Conservation (phyloP, 2,329 filamentous ascomycete species). For the Aphanoascus verrucosus region DNA sequence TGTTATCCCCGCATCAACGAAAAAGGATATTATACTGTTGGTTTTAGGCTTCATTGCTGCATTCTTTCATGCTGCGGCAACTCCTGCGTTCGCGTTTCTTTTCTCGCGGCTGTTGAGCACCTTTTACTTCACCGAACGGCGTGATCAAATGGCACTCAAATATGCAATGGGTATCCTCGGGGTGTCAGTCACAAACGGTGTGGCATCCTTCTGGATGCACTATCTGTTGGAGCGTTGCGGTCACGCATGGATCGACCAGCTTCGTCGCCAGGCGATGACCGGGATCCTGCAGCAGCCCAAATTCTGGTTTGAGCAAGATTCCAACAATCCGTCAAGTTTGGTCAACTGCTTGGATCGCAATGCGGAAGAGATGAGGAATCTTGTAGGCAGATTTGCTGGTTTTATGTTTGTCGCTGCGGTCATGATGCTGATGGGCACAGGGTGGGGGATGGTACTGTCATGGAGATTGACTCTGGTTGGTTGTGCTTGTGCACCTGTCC, state of each 20-base stretch:
- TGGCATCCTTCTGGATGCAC: constrained; percentile 54
- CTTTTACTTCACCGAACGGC: constrained; percentile 50
- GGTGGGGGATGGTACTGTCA: constrained; percentile 62
- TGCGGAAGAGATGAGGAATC: constrained; percentile 75
- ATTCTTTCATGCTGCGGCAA: constrained; percentile 53
- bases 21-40: constrained; percentile 44
- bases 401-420: constrained; percentile 54
- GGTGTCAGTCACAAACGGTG: constrained; percentile 56
- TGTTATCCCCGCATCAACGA: constrained; percentile 56
- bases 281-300: constrained; percentile 65
- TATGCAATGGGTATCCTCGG: constrained; percentile 63
- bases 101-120: constrained; percentile 62
- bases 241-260: constrained; percentile 64
- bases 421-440: constrained; percentile 58
- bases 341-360: constrained; percentile 66
- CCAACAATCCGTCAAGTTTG: constrained; percentile 54
- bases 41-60: constrained; percentile 52
- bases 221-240: constrained; percentile 62
- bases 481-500: constrained; percentile 55
- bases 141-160: constrained; percentile 42
- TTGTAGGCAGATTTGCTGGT: constrained; percentile 67
- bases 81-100: constrained; percentile 64
- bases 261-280: constrained; percentile 58
- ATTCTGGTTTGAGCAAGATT: constrained; percentile 63
- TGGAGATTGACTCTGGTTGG: constrained; percentile 76